Evolutionary conservation across 2,329 filamentous ascomycete species (phyloP), one percentile per base, ranked within the genome.

Genomic region (Aspergillus transmontanensis): DNA sequence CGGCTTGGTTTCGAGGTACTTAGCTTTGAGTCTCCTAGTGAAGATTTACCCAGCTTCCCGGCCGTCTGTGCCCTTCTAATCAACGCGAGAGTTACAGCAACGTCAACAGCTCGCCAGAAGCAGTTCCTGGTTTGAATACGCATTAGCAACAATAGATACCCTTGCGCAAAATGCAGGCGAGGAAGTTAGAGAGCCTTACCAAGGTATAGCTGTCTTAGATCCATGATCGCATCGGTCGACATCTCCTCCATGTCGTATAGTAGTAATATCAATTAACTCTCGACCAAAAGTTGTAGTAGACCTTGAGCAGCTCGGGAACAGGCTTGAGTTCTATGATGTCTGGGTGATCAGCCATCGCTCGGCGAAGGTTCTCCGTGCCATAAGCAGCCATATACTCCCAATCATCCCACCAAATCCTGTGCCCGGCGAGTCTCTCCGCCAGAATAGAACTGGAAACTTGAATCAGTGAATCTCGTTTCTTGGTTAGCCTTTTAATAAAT

Each of bases 271-370:
- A 54, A 41, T 43, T 12, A 21, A 34, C 51, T 19, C 43, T 45
- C 14, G 51, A 53, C 63, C 63, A 64, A 36, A 53, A 51, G 6
- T 34, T 10, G 32, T 62, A 59, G 26, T 64, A 64, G 1, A 36
- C 56, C 12, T 59, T 58, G 10, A 64, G 55, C 26, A 64, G 45
- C 12, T 64, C 59, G 10, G 32, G 34, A 32, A 57, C 39, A 4
- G 62, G 51, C 41, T 56, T 62, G 21, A 59, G 9, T 3, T 39
- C 21, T 9, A 60, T 43, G 4, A 63, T 32, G 7, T 63, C 58
- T 3, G 63, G 63, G 10, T 48, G 19, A 16, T 60, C 45, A 6
- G 51, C 45, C 46, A 65, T 34, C 21, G 60, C 60, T 19, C 53
- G 60, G 21, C 39, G 57, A 4, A 65, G 34, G 34, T 65, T 65